Conservation (phyloP, 2,329 filamentous ascomycete genomes). For the Claviceps paspali region DNA sequence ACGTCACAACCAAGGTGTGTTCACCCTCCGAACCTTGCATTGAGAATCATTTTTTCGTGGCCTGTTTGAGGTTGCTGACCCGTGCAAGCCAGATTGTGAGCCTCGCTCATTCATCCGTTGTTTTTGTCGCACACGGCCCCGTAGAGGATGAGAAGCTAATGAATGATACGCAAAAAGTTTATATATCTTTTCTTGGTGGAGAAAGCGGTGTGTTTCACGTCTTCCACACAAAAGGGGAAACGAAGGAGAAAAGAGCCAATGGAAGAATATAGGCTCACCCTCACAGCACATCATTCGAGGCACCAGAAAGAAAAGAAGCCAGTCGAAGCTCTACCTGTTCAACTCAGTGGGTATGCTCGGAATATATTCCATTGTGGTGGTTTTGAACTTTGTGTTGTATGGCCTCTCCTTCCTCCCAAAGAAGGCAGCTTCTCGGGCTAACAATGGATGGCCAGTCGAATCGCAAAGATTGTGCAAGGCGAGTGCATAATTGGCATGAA, state of each 20-base stretch:
- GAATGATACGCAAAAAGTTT: no score
- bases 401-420: conserved; percentile 8
- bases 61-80: neutral
- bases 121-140: no score
- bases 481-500: conserved; percentile 48
- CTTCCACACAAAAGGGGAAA: conserved; percentile 3
- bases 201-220: conserved; percentile 32
- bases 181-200: conserved; percentile 53
- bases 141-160: no score
- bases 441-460: no score
- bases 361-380: conserved; percentile 30
- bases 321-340: conserved; percentile 43
- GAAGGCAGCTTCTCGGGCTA: no score
- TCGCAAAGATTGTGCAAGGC: conserved; percentile 37
- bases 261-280: conserved; percentile 3
- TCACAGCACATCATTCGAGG: conserved; percentile 41
- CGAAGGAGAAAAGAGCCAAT: no score
- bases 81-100: conserved; percentile 16
- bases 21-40: neutral
- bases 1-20: conserved; percentile 45
- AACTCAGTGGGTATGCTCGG: conserved; percentile 43
- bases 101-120: neutral
- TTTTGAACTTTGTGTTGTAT: conserved; percentile 47
- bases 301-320: conserved; percentile 31
- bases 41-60: neutral